Evolutionary conservation across 768 basidiomycete species (phyloP).

Genomic region (Pleurotus djamor): DNA sequence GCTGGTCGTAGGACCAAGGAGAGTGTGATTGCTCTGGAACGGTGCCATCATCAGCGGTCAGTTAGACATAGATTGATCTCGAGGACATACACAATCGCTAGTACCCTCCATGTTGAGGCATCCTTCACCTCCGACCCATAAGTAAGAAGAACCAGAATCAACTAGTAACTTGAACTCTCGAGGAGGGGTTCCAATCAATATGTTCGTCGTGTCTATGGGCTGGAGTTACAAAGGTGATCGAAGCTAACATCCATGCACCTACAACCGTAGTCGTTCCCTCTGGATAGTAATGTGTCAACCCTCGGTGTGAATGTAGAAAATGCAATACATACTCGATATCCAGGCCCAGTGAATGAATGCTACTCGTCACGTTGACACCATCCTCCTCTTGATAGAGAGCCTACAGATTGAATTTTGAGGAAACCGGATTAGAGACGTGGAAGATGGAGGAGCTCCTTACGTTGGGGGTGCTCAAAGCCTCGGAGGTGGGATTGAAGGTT

Average conservation of each 20-base stretch:
- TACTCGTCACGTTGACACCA: background rate
- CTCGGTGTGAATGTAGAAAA: background rate
- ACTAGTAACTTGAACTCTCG: constrained; percentile 55
- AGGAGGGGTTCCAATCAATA: constrained; percentile 69
- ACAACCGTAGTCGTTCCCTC: constrained; percentile 43
- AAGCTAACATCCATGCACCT: background rate
- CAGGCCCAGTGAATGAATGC: constrained; percentile 60
- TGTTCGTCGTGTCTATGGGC: constrained; percentile 38
- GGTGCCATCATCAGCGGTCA: background rate
- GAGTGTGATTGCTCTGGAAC: constrained; percentile 32
- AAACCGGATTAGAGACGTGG: background rate
- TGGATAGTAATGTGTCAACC: constrained; percentile 9
- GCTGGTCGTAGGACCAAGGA: constrained; percentile 61
- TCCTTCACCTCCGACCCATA: constrained; percentile 60
- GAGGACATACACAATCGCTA: constrained; percentile 27
- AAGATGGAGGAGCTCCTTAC: background rate
- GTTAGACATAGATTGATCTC: background rate
- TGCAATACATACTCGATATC: constrained; percentile 59
- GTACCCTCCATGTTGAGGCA: constrained; percentile 39
- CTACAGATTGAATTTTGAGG: background rate
- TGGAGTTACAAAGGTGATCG: background rate
- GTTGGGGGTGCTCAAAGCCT: background rate
- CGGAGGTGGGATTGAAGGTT: background rate
- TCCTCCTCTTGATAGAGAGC: background rate
- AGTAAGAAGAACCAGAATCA: constrained; percentile 71